phyloP scores from a whole-genome alignment of 2,329 filamentous ascomycete genomes.

The Sporothrix schenckii region DNA sequence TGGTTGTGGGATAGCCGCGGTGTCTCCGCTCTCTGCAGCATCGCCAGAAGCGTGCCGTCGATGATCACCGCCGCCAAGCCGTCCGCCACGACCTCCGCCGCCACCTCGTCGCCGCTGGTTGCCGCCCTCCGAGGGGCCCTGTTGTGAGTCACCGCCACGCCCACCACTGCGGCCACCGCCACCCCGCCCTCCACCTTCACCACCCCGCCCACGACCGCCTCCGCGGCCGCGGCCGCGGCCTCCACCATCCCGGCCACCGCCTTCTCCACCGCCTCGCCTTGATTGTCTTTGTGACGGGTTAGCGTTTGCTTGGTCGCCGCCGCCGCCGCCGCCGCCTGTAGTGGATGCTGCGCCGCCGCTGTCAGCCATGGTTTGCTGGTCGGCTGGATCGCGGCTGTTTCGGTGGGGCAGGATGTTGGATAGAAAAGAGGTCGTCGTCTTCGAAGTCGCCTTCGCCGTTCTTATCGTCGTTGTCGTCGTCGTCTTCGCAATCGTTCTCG shows the following conservation, averaged over 20 bases:
- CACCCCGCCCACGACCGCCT: slow-evolving; percentile 31
- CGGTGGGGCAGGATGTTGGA: not conserved
- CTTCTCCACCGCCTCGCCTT: slow-evolving; percentile 43
- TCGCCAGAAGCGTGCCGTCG: slow-evolving; percentile 7
- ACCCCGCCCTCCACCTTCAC: slow-evolving; percentile 43
- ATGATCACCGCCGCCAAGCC: slow-evolving; percentile 10
- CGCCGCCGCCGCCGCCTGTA: slow-evolving; percentile 16
- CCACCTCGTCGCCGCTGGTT: not conserved
- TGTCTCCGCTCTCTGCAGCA: not conserved
- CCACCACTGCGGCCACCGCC: slow-evolving; percentile 20
- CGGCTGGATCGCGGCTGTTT: slow-evolving; percentile 1
- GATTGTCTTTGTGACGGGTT: slow-evolving; percentile 34
- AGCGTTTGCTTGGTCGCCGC: slow-evolving; percentile 1
- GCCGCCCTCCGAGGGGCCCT: not conserved
- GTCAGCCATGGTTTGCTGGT: slow-evolving; percentile 15
- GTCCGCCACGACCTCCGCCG: not conserved
- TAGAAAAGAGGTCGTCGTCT: not conserved
- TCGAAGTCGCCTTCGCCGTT: too few relatives aligned
- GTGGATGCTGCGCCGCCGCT: not conserved
- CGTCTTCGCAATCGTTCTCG: not conserved
- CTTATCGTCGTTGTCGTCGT: not conserved
- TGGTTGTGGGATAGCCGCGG: not conserved
- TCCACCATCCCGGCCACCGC: slow-evolving; percentile 39
- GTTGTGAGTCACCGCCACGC: slow-evolving; percentile 10
- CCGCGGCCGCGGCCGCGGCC: slow-evolving; percentile 41